phyloP scores from a whole-genome alignment of 169 alveolate genomes.

The Condylostoma magnum region DNA sequence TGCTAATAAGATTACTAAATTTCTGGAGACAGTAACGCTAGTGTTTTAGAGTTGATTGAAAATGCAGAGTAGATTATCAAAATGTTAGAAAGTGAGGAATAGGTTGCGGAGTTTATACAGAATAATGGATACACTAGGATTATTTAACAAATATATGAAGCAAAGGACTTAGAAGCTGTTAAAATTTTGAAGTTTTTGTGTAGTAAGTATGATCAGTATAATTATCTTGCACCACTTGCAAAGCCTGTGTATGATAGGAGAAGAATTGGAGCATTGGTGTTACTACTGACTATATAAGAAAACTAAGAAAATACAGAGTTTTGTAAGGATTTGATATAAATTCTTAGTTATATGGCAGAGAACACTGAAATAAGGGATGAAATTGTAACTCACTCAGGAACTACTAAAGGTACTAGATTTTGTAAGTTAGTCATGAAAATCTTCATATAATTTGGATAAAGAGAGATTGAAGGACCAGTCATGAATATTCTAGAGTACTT shows the following conservation, averaged over 20 bases:
- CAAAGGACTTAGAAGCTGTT: slow-evolving; percentile 15
- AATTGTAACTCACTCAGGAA: slow-evolving; percentile 13
- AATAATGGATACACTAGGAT: background rate
- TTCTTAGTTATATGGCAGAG: background rate
- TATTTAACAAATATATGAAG: slow-evolving; percentile 1
- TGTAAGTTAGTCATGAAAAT: background rate
- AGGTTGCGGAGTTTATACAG: background rate
- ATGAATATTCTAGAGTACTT: background rate
- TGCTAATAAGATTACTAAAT: background rate
- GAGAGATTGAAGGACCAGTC: too few relatives aligned
- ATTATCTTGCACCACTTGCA: background rate
- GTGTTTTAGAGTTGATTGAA: background rate
- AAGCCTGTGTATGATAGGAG: background rate
- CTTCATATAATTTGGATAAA: too few relatives aligned
- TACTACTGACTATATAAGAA: background rate
- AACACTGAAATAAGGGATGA: slow-evolving; percentile 15
- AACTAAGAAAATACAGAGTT: background rate
- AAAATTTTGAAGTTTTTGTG: background rate
- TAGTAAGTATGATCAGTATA: background rate
- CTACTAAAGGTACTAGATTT: slow-evolving; percentile 20
- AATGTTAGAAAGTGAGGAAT: background rate
- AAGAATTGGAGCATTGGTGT: slow-evolving; percentile 5
- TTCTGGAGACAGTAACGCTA: background rate
- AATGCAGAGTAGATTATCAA: background rate
- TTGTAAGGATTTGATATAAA: background rate